Percentiles rank a stretch among this genome's conserved stretches.
Evolutionary conservation across 768 basidiomycete genomes (phyloP).

Genomic region (Leccinum aurantiacum): DNA sequence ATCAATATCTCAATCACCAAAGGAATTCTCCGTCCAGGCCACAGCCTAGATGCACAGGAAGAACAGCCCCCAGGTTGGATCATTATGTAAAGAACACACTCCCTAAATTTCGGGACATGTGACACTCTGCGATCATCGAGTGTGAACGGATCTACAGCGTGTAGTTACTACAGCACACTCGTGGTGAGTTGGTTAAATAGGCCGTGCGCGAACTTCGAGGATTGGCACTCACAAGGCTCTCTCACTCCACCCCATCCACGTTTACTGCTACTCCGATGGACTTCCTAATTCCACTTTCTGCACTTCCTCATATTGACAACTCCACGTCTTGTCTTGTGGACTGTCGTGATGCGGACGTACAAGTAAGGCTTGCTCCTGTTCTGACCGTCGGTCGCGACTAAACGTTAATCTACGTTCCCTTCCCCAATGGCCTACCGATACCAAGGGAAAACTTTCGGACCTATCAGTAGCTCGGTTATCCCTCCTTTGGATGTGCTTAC

Average conservation of each 20-base stretch:
- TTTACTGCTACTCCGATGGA: too few species aligned
- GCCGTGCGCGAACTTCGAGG: background rate
- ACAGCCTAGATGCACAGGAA: too few species aligned
- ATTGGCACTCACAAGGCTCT: background rate
- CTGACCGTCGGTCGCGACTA: background rate
- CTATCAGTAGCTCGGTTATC: background rate
- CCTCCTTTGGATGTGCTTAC: background rate
- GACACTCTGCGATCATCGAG: too few species aligned
- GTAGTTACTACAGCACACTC: background rate
- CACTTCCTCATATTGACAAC: too few species aligned
- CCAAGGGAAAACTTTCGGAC: background rate
- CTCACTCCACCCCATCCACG: background rate
- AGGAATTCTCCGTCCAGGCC: too few species aligned
- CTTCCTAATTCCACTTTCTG: background rate
- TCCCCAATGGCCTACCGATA: background rate
- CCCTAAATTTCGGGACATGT: too few species aligned
- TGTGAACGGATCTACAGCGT: too few species aligned
- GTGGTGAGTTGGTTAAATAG: background rate
- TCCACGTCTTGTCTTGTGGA: too few species aligned
- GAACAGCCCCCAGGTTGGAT: too few species aligned
- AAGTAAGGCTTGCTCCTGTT: background rate
- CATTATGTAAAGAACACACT: too few species aligned
- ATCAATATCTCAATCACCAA: too few species aligned
- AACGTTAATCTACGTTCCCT: background rate
- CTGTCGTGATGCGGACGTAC: conserved; percentile 17